These are phyloP conservation scores for Vitis riparia DNA, from an alignment of 164 flowering plant species.

Conservation along the genomic window DNA sequence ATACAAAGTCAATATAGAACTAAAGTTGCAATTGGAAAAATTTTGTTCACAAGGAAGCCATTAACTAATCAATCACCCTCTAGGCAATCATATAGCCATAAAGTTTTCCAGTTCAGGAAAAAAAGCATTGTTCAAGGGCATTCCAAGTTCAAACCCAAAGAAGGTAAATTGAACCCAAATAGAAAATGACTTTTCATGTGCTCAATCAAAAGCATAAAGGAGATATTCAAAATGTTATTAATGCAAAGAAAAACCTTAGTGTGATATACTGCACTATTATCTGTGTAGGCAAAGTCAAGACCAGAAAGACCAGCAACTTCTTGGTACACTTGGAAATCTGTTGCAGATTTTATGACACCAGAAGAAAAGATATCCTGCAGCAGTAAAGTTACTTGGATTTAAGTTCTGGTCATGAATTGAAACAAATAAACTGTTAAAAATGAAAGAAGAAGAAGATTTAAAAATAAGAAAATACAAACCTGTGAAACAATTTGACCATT, in stretches of 20 bases:
- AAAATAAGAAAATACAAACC: conserved; percentile 38
- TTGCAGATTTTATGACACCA: conserved; percentile 72
- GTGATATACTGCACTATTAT: conserved; percentile 80
- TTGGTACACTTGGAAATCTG: conserved; percentile 83
- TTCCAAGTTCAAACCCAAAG: neutral
- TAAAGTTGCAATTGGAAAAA: neutral
- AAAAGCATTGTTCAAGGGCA: neutral
- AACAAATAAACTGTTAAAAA: neutral
- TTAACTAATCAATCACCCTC: neutral
- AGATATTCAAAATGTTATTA: neutral
- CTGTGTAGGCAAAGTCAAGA: conserved; percentile 76
- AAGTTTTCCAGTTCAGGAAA: too few relatives aligned
- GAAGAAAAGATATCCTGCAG: conserved; percentile 73
- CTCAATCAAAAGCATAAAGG: neutral
- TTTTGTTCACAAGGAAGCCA: neutral
- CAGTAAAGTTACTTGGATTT: conserved; percentile 14
- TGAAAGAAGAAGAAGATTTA: neutral
- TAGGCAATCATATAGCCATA: too few relatives aligned
- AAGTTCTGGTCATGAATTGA: neutral
- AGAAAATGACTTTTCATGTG: neutral
- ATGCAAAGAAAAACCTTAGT: conserved; percentile 56
- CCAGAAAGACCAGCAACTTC: conserved; percentile 87
- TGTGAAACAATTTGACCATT: conserved; percentile 65
- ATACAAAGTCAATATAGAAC: neutral
- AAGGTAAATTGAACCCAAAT: neutral